Percentiles rank a stretch among this genome's conserved stretches.
Conservation (phyloP, 768 basidiomycete species). For the Cystofilobasidium ferigula region DNA sequence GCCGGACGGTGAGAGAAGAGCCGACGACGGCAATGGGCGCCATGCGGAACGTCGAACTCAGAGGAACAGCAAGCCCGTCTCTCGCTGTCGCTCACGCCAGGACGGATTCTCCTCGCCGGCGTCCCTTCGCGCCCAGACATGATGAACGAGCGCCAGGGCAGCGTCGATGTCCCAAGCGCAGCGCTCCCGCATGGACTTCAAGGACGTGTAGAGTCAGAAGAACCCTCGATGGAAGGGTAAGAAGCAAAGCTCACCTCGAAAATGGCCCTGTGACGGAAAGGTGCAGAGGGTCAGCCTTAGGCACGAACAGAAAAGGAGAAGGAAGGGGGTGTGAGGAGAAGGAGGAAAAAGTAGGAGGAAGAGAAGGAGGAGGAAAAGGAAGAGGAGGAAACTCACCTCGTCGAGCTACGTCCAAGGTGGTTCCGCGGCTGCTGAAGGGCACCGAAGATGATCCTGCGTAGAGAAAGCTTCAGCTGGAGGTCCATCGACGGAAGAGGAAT, state of each 20-base stretch:
- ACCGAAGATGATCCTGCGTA: neutral
- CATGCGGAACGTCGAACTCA: neutral
- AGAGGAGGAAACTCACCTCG: neutral
- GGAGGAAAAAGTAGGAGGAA: neutral
- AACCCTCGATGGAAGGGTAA: neutral
- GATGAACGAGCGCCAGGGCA: neutral
- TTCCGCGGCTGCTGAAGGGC: neutral
- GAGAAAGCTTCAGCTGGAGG: neutral
- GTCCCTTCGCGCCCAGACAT: conserved; percentile 6
- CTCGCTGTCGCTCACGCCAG: neutral
- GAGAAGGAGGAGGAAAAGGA: neutral
- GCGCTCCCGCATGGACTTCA: neutral
- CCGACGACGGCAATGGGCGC: too few species aligned
- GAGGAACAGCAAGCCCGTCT: neutral
- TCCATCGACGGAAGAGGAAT: neutral
- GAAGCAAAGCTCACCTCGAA: neutral
- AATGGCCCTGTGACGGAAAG: neutral
- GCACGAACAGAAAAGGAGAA: too few species aligned
- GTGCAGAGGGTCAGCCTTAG: neutral
- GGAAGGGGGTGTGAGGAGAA: neutral
- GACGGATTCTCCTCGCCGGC: neutral
- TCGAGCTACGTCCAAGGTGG: neutral
- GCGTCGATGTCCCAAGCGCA: conserved; percentile 10
- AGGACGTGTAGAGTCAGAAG: too few species aligned
- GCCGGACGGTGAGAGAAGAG: too few species aligned